A percentile compares a stretch with the other conserved stretches of the same genome.
phyloP scores from a whole-genome alignment of 2,329 filamentous ascomycete species.

The Aspergillus sp. region DNA sequence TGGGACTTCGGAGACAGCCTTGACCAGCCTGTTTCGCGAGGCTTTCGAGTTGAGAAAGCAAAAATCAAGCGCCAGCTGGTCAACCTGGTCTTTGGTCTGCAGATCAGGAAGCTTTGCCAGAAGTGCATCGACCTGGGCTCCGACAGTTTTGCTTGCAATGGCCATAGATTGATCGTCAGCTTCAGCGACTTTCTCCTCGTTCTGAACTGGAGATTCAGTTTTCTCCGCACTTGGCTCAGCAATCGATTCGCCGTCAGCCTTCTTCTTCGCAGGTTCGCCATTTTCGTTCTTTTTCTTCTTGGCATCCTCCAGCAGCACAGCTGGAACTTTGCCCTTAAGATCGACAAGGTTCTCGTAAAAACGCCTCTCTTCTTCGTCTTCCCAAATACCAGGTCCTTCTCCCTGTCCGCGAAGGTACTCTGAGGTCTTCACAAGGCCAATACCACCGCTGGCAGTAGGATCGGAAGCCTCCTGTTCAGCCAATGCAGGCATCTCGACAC shows the following conservation, averaged over 20 bases:
- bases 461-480: conserved; percentile 78
- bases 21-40: conserved; percentile 90
- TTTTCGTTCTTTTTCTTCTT: conserved; percentile 89
- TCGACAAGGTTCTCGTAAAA: conserved; percentile 98
- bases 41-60: conserved; percentile 99
- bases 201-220: conserved; percentile 40
- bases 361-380: conserved; percentile 94
- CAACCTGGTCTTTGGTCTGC: conserved; percentile 87
- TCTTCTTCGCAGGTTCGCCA: conserved; percentile 84
- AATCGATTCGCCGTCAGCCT: conserved; percentile 56
- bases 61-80: conserved; percentile 93
- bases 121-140: conserved; percentile 91
- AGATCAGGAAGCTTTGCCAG: conserved; percentile 87
- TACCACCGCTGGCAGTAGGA: conserved; percentile 71
- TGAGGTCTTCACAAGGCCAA: conserved; percentile 90
- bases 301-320: conserved; percentile 87
- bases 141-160: conserved; percentile 96
- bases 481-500: conserved; percentile 90
- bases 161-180: conserved; percentile 86
- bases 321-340: conserved; percentile 91
- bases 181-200: conserved; percentile 56
- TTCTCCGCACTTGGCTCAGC: conserved; percentile 51
- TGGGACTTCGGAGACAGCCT: conserved; percentile 90
- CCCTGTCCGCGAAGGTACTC: conserved; percentile 90
- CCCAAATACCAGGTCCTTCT: conserved; percentile 94